phyloP scores from a whole-genome alignment of 768 basidiomycete genomes.

The Lactifluus volemus region DNA sequence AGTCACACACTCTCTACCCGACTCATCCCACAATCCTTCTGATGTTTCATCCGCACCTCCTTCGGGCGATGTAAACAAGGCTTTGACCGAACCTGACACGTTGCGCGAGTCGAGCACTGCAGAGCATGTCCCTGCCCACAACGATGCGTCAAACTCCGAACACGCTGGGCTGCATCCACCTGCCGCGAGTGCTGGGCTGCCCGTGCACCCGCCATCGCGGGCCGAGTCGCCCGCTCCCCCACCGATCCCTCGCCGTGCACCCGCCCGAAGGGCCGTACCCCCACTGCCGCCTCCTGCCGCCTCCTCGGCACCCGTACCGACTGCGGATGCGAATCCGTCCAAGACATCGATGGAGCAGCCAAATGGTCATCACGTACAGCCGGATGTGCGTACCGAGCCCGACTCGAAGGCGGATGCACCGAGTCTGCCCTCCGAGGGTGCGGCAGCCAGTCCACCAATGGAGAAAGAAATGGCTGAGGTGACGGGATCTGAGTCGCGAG shows the following conservation, averaged over 20 bases:
- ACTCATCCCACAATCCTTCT: conserved; percentile 26
- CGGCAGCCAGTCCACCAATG: no score
- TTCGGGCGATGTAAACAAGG: background rate
- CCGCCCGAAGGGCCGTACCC: conserved; percentile 37
- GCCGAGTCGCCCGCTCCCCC: conserved; percentile 38
- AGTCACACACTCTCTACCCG: conserved; percentile 16
- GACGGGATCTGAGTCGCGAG: background rate
- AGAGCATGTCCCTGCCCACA: background rate
- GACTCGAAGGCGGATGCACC: background rate
- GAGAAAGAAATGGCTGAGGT: background rate
- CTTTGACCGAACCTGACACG: background rate
- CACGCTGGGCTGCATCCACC: background rate
- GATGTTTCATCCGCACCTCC: background rate
- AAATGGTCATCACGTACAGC: conserved; percentile 4
- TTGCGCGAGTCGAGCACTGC: background rate
- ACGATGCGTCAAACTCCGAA: background rate
- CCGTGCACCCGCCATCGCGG: conserved; percentile 15
- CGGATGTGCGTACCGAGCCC: background rate
- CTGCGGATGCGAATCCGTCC: background rate
- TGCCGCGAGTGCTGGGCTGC: background rate
- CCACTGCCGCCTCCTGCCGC: background rate
- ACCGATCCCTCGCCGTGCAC: conserved; percentile 58
- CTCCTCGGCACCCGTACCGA: background rate
- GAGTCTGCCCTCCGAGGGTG: background rate
- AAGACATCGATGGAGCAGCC: background rate